Percentiles rank a stretch among this genome's conserved stretches.
Conservation (phyloP, 1,284 basidiomycete genomes). For the Cryptococcus amylolentus region DNA sequence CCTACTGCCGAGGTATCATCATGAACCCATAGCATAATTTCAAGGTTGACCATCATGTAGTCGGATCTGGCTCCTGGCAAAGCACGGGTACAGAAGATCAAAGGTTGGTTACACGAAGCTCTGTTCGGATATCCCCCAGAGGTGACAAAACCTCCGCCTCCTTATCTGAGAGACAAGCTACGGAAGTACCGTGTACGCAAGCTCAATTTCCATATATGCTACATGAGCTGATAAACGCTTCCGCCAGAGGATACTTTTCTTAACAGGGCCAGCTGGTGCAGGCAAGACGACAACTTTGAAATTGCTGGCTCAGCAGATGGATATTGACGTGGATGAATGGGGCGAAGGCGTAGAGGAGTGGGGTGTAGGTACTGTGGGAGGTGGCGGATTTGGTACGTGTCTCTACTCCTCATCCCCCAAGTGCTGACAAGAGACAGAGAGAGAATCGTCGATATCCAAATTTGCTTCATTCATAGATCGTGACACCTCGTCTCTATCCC, state of each 20-base stretch:
- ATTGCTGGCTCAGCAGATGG: slow-evolving; percentile 70
- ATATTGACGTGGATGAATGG: slow-evolving; percentile 84
- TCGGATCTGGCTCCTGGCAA: slow-evolving; percentile 83
- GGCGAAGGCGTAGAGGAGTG: slow-evolving; percentile 50
- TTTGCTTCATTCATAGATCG: slow-evolving; percentile 75
- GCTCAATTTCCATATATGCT: background rate
- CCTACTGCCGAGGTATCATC: slow-evolving; percentile 61
- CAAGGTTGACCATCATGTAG: slow-evolving; percentile 47
- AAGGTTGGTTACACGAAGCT: slow-evolving; percentile 79
- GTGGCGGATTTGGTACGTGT: background rate
- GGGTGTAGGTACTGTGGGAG: slow-evolving; percentile 26
- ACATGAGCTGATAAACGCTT: background rate
- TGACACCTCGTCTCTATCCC: slow-evolving; percentile 61
- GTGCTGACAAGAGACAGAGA: slow-evolving; percentile 37
- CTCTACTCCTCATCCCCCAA: slow-evolving; percentile 4
- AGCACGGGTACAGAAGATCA: slow-evolving; percentile 78
- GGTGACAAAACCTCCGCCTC: slow-evolving; percentile 34
- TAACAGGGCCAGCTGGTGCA: slow-evolving; percentile 85
- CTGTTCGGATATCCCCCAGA: slow-evolving; percentile 56
- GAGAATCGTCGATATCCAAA: slow-evolving; percentile 66
- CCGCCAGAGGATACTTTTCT: slow-evolving; percentile 68
- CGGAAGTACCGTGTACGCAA: slow-evolving; percentile 70
- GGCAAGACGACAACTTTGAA: slow-evolving; percentile 84
- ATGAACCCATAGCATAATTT: background rate
- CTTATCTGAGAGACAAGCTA: slow-evolving; percentile 55